phyloP scores from a whole-genome alignment of 805 yeast species.

The Suhomyces tanzawaensis region DNA sequence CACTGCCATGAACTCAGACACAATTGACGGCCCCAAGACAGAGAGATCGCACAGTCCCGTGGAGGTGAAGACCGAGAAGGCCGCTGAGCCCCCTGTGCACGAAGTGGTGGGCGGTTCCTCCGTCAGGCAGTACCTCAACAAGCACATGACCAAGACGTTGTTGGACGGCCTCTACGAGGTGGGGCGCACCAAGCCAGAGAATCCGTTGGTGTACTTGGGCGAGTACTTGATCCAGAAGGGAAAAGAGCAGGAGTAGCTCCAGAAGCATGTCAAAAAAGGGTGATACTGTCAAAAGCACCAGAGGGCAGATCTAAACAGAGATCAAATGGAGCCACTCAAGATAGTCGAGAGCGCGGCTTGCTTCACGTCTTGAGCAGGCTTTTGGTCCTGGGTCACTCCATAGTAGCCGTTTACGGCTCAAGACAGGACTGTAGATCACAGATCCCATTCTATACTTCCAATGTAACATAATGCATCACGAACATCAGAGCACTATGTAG shows the following conservation, averaged over 20 bases:
- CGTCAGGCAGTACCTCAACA: slow-evolving; percentile 64
- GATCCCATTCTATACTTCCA: too few species aligned
- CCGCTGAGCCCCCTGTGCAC: slow-evolving; percentile 32
- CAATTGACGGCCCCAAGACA: background rate
- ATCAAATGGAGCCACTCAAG: too few species aligned
- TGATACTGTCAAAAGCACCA: too few species aligned
- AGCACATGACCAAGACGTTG: slow-evolving; percentile 59
- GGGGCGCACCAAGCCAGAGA: slow-evolving; percentile 50
- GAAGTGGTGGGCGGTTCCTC: slow-evolving; percentile 71
- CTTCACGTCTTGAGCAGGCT: too few species aligned
- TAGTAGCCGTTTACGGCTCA: too few species aligned
- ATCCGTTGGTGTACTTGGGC: slow-evolving; percentile 54
- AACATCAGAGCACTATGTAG: too few species aligned
- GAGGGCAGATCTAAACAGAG: background rate
- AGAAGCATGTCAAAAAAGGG: too few species aligned
- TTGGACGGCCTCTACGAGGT: slow-evolving; percentile 61
- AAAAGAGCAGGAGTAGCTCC: too few species aligned
- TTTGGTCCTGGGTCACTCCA: too few species aligned
- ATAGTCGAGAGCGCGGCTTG: too few species aligned
- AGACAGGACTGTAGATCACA: too few species aligned
- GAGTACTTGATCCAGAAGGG: slow-evolving; percentile 44
- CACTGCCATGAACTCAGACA: background rate
- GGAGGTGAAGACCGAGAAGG: slow-evolving; percentile 4
- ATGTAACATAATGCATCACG: too few species aligned
- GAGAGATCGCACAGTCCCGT: background rate